Conservation (phyloP, 371 early-diverging fungal genomes). For the Encephalitozoon cuniculi region DNA sequence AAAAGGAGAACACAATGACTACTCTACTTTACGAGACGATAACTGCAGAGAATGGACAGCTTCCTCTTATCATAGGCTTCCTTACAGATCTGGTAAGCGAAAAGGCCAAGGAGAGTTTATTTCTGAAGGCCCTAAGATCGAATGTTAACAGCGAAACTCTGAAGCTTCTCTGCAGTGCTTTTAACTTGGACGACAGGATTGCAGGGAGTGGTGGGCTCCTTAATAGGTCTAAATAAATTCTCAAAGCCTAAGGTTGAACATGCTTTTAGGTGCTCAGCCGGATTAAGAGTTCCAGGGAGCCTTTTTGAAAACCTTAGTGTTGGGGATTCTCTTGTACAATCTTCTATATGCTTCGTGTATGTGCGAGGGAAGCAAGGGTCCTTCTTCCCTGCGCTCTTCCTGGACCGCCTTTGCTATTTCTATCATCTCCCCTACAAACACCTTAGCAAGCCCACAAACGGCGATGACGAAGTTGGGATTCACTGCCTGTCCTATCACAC, state of each 20-base stretch:
- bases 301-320: slow-evolving; percentile 45
- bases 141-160: neutral
- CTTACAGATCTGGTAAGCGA: slow-evolving; percentile 20
- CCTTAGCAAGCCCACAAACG: slow-evolving; percentile 79
- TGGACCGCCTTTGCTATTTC: slow-evolving; percentile 67
- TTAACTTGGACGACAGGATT: neutral
- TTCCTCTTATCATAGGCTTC: neutral
- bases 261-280: neutral
- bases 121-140: slow-evolving; percentile 2
- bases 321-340: slow-evolving; percentile 64
- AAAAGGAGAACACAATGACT: slow-evolving; percentile 35
- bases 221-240: neutral
- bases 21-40: slow-evolving; percentile 42
- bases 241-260: neutral
- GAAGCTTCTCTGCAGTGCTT: neutral
- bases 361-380: slow-evolving; percentile 69
- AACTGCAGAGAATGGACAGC: neutral
- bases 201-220: neutral
- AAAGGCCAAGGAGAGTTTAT: slow-evolving; percentile 22
- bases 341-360: slow-evolving; percentile 77
- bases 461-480: slow-evolving; percentile 76
- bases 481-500: slow-evolving; percentile 68
- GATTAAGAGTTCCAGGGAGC: slow-evolving; percentile 37
- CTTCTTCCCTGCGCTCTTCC: slow-evolving; percentile 50
- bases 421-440: slow-evolving; percentile 85